A percentile compares a stretch with the other conserved stretches of the same genome.
These are phyloP conservation scores for Aspergillus cavernicola DNA, from an alignment of 495 filamentous ascomycete species.

Conservation along the genomic window DNA sequence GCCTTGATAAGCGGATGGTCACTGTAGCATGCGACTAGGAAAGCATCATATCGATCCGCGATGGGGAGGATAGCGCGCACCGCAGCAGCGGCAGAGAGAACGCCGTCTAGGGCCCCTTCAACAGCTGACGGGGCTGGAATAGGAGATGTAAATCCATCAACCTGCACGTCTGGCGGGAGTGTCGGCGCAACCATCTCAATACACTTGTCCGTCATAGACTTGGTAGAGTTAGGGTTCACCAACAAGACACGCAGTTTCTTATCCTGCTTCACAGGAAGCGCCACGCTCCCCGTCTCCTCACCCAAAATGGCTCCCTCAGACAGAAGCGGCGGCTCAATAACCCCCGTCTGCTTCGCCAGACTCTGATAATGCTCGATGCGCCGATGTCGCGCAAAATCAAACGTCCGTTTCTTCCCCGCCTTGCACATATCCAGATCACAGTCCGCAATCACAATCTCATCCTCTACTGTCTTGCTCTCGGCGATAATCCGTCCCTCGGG, in stretches of 20 bases:
- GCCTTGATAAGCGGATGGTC: slow-evolving; percentile 47
- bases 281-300: background rate
- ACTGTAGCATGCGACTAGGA: slow-evolving; percentile 48
- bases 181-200: slow-evolving; percentile 34
- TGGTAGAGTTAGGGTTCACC: slow-evolving; percentile 46
- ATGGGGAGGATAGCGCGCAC: slow-evolving; percentile 37
- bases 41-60: slow-evolving; percentile 39
- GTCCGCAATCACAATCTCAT: slow-evolving; percentile 45
- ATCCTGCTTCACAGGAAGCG: background rate
- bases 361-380: slow-evolving; percentile 43
- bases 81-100: slow-evolving; percentile 38
- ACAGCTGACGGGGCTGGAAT: slow-evolving; percentile 43
- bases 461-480: slow-evolving; percentile 36
- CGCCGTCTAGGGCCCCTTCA: slow-evolving; percentile 42
- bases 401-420: slow-evolving; percentile 41
- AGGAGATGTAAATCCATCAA: slow-evolving; percentile 44
- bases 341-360: slow-evolving; percentile 38
- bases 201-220: slow-evolving; percentile 45
- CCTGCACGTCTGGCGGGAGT: slow-evolving; percentile 37
- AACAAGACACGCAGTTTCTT: slow-evolving; percentile 32
- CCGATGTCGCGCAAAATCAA: slow-evolving; percentile 45
- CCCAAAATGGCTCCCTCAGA: background rate
- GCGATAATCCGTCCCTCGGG: slow-evolving; percentile 48
- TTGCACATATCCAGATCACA: slow-evolving; percentile 43
- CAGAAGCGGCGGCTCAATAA: slow-evolving; percentile 35